Base-by-base conservation (phyloP, 2,329 filamentous ascomycete genomes). In the Sclerotinia trifoliorum region DNA sequence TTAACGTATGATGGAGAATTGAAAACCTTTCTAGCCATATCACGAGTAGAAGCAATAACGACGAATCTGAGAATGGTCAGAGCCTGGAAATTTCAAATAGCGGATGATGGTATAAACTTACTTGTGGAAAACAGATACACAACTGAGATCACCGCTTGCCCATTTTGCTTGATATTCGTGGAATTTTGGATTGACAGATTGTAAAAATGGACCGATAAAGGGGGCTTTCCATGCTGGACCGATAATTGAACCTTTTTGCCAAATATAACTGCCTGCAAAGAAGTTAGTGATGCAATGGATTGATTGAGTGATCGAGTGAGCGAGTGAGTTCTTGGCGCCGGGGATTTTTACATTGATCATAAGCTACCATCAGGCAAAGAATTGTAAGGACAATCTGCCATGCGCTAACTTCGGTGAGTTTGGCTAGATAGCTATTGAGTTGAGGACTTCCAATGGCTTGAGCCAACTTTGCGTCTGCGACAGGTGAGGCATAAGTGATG, bases 101-200 rank as follows among this genome's bases (percentile, higher is more conserved):
- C 35, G 3, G 5, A 39, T 19, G 13, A 7, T 24, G 4, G 6
- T 17, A n/a, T 5, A 11, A 39, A 73, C 88, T 74, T 86, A 96
- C 93, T 98, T 99, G 88, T 99, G 95, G 83, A 99, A 99, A 76
- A 99, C 93, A 2, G 94, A 97, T 71, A 99, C 95, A 78, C 95
- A 99, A 84, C 94, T 97, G 74, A 99, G 84, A 60, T 92, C 90
- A 58, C 92, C 95, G 77, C 93, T 96, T 75, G 85, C 80, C 95
- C 95, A 99, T 84, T 98, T 97, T 70, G 85, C 89, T 79, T 94
- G 86, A 82, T 99, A 99, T 77, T 94, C 87, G 70, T 90, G 88
- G 79, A 97, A 98, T 77, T 94, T 92, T 68, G 95, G 95, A 79
- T 96, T 89, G 75, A 98, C 84, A 39, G 93, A 97, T 78, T 97